Evolutionary conservation across 2,329 filamentous ascomycete genomes (phyloP), one percentile per base, ranked within the genome.

Genomic region (Colletotrichum simmondsii): DNA sequence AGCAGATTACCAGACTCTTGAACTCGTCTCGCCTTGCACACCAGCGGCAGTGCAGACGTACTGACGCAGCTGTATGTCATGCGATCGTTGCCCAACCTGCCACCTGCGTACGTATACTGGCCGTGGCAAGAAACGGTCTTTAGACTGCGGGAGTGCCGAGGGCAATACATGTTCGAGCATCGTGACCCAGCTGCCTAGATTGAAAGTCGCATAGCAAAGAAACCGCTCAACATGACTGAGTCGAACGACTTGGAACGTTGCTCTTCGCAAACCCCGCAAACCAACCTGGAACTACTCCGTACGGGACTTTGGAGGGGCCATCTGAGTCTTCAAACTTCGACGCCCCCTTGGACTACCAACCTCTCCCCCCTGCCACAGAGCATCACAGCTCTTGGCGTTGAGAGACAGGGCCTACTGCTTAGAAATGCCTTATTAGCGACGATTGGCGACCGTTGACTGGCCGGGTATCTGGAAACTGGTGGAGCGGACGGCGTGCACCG

Each of bases 401-500:
- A 57, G 49, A 54, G 42, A 26, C 58, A 68, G 37, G 59, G 58
- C 46, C 54, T 30, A 22, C 32, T 71, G 68, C 37, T 69, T 68
- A 69, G 52, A 68, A 64, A 72, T 64, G 53, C 66, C 42, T 28
- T 56, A 42, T 63, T 42, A 30, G 49, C 19, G 49, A 32, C 60
- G 32, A 35, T 37, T 6, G 14, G 60, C 64, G 52, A 26, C 60
- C 65, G 30, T 63, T 72, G 11, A 65, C 54, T 70, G 70, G 70
- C 65, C 42, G 54, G 32, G 19, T 30, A 35, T 52, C 59, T 63
- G 57, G 70, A 52, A 52, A 65, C 70, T 26, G 56, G 66, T 70
- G 66, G 70, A 70, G 46, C 60, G 60, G 66, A 69, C 54, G 54
- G 26, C 56, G 42, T 65, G 53, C 60, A 61, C 54, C 46, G 70